Percentiles rank a stretch among this genome's conserved stretches.
These are phyloP conservation scores for Senna tora DNA, from an alignment of 306 rosid genomes.

Conservation along the genomic window DNA sequence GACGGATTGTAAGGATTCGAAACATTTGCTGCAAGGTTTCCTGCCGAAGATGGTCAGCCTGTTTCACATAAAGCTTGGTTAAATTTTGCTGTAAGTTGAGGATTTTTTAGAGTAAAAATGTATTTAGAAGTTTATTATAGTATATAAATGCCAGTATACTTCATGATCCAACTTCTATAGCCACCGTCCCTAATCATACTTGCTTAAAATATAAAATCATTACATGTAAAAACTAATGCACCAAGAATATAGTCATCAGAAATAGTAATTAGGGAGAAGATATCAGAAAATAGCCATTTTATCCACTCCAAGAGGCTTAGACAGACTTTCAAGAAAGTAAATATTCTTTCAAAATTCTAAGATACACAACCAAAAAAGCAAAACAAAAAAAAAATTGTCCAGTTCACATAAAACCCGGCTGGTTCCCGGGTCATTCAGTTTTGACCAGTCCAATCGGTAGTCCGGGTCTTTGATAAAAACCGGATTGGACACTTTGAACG, in stretches of 20 bases:
- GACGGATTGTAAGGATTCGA: slow-evolving; percentile 70
- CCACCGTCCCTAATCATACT: not conserved
- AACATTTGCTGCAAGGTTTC: slow-evolving; percentile 79
- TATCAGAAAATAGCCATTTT: not conserved
- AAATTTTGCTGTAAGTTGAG: not conserved
- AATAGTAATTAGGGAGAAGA: not conserved
- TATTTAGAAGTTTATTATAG: not conserved
- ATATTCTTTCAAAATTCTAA: not conserved
- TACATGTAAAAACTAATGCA: not conserved
- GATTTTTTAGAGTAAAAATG: not conserved
- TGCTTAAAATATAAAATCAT: not conserved
- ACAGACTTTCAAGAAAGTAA: not conserved
- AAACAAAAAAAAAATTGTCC: too few species aligned
- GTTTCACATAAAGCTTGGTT: slow-evolving; percentile 36
- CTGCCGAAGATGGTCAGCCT: slow-evolving; percentile 88
- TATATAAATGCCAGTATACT: not conserved
- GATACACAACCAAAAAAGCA: too few species aligned
- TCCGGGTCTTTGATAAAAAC: too few species aligned
- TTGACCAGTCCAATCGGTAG: too few species aligned
- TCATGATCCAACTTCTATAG: not conserved
- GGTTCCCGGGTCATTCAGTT: too few species aligned
- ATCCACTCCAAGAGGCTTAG: not conserved
- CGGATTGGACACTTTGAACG: too few species aligned
- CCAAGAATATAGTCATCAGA: too few species aligned
- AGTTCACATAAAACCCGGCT: too few species aligned